Base-by-base conservation (phyloP, 129 eudicot species). In the Escallonia herrerae region DNA sequence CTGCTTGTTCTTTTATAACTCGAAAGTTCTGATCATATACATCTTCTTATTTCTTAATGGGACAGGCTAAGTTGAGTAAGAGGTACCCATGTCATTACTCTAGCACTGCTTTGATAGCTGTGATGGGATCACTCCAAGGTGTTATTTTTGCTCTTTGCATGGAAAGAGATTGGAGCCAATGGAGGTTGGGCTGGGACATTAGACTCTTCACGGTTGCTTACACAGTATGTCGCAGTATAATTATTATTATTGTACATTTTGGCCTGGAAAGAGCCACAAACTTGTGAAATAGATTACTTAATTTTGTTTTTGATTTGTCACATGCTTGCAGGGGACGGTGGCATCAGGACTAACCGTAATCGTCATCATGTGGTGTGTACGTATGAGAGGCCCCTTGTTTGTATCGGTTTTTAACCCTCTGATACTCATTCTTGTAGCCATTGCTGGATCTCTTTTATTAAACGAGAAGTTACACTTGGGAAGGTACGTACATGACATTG, bases 351-450 rank as follows among this genome's bases (percentile, higher is more conserved):
- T 73, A 50, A 60, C 55, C 64, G 33, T 74, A 43, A 54, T 70
- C 0, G 62, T 79, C 33, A 4, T 62, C 6, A 72, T 76, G 43
- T 69, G 72, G 76, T 77, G 79, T 44, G 60, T 79, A 11, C 77
- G 67, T 12, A 50, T 79, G 65, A 77, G 79, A 61, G 95, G 95
- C 0, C 89, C 91, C 11, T 49, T 87, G 41, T 84, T 84, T 3
- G 86, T 70, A n/a, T 77, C 95, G 4, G 58, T 62, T 43, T 87
- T 87, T 39, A 81, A 67, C 66, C 95, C 91, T 2, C 62, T 87
- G 33, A 33, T 78, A 73, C 86, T 78, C 11, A 61, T 85, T 3
- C 68, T 83, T 5, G 95, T 82, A 5, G 81, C 83, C 4, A 55
- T 89, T 39, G 74, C 71, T 7, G 83, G 90, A 8, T 60, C 73